phyloP scores from a whole-genome alignment of 306 rosid genomes.

The Cicer chorassanicum region DNA sequence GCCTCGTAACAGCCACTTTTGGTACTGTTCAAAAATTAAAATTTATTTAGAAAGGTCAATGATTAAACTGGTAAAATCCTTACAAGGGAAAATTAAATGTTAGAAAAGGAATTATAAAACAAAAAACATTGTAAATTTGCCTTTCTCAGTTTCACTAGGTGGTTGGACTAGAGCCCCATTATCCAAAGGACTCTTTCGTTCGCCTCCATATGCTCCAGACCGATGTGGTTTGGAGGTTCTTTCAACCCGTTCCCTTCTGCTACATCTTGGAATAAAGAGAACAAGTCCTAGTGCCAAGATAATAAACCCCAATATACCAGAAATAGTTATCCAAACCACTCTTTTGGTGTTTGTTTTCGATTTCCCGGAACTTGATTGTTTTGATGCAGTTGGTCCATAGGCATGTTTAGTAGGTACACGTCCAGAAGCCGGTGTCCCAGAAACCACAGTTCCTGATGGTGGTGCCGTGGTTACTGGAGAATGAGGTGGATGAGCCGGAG shows the following conservation, averaged over 20 bases:
- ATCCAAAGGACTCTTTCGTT: conserved; percentile 61
- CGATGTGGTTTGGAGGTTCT: conserved; percentile 63
- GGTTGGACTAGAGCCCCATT: conserved; percentile 56
- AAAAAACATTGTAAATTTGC: conserved; percentile 42
- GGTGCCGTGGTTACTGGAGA: conserved; percentile 52
- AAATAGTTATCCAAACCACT: conserved; percentile 80
- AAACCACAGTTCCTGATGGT: conserved; percentile 54
- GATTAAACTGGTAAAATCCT: conserved; percentile 3
- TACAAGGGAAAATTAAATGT: conserved; percentile 28
- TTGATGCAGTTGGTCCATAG: conserved; percentile 64
- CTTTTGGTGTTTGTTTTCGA: conserved; percentile 55
- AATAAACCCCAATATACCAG: conserved; percentile 57
- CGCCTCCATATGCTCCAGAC: conserved; percentile 69
- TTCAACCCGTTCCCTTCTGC: conserved; percentile 57
- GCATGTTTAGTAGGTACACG: conserved; percentile 61
- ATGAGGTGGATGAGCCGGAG: conserved; percentile 62
- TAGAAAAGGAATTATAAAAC: conserved; percentile 36
- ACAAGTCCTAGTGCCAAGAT: conserved; percentile 60
- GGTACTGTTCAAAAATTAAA: conserved; percentile 48
- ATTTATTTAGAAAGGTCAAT: conserved; percentile 4
- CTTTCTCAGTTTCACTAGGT: conserved; percentile 65
- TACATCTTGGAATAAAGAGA: conserved; percentile 70
- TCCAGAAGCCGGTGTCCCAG: conserved; percentile 57
- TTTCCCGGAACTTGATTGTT: conserved; percentile 62
- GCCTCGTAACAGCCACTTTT: conserved; percentile 56